phyloP scores from a whole-genome alignment of 305 asterid species.

The Striga hermonthica region DNA sequence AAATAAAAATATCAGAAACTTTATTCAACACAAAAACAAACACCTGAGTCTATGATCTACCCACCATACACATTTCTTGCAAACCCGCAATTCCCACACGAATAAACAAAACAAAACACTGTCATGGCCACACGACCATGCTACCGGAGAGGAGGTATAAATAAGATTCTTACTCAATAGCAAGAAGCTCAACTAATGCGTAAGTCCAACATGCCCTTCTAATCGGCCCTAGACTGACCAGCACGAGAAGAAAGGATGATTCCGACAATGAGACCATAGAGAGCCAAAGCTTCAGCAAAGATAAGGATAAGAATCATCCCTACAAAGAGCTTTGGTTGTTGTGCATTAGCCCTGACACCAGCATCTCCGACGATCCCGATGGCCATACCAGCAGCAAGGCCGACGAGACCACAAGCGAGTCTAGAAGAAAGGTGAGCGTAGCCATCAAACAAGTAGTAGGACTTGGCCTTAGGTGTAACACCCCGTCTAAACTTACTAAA shows the following conservation, averaged over 20 bases:
- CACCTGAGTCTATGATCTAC: slow-evolving; percentile 32
- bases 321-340: slow-evolving; percentile 74
- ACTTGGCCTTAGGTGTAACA: too few relatives aligned
- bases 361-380: too few relatives aligned
- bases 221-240: slow-evolving; percentile 82
- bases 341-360: slow-evolving; percentile 66
- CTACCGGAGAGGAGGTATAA: slow-evolving; percentile 22
- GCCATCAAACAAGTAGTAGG: too few relatives aligned
- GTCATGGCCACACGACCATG: slow-evolving; percentile 31
- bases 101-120: not conserved
- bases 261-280: slow-evolving; percentile 70
- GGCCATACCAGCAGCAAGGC: too few relatives aligned
- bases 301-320: slow-evolving; percentile 78
- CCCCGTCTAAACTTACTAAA: too few relatives aligned
- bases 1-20: slow-evolving; percentile 20
- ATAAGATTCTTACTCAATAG: slow-evolving; percentile 26
- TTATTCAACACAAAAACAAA: slow-evolving; percentile 35
- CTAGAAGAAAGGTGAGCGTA: too few relatives aligned
- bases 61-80: slow-evolving; percentile 24
- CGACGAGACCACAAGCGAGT: too few relatives aligned
- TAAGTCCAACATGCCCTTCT: slow-evolving; percentile 26
- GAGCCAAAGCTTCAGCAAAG: slow-evolving; percentile 32
- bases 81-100: slow-evolving; percentile 27
- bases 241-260: slow-evolving; percentile 78
- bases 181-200: slow-evolving; percentile 23